These are phyloP conservation scores for Fusarium scirpi DNA, from an alignment of 2,329 filamentous ascomycete genomes.

Conservation along the genomic window DNA sequence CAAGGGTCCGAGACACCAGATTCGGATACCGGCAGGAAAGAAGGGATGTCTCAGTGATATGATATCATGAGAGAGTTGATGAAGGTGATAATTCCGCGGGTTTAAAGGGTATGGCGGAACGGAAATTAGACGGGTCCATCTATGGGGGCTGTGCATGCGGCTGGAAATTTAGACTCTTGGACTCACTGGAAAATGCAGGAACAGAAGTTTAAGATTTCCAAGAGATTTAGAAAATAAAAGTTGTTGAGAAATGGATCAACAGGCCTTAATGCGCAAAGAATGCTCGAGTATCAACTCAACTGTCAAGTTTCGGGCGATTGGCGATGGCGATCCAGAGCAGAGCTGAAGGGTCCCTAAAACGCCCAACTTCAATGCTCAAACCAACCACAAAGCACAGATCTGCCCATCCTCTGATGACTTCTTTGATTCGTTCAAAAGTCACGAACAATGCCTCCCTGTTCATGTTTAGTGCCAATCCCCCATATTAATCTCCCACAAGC, in stretches of 20 bases:
- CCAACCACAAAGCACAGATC: not conserved
- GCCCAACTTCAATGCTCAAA: not conserved
- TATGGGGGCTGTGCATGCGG: conserved; percentile 22
- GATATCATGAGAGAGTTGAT: conserved; percentile 2
- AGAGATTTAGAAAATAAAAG: not conserved
- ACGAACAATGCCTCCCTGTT: not conserved
- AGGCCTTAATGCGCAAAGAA: not conserved
- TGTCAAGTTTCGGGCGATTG: not conserved
- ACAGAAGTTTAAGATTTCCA: not conserved
- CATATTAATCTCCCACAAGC: not conserved
- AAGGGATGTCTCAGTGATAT: not conserved
- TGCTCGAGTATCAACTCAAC: not conserved
- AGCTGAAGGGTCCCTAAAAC: not conserved
- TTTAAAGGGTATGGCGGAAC: conserved; percentile 1
- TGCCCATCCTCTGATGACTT: not conserved
- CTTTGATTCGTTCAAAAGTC: not conserved
- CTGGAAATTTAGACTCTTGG: not conserved
- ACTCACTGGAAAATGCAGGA: not conserved
- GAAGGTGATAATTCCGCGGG: conserved; percentile 1
- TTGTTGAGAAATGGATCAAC: not conserved
- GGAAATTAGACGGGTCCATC: conserved; percentile 12
- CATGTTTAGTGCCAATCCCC: conserved; percentile 2
- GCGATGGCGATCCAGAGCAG: not conserved
- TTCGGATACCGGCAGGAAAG: conserved; percentile 34
- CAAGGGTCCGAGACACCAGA: conserved; percentile 11